These are phyloP conservation scores for Blastocystis sp. DNA, from an alignment of 352 stramenopile species.

Conservation along the genomic window DNA sequence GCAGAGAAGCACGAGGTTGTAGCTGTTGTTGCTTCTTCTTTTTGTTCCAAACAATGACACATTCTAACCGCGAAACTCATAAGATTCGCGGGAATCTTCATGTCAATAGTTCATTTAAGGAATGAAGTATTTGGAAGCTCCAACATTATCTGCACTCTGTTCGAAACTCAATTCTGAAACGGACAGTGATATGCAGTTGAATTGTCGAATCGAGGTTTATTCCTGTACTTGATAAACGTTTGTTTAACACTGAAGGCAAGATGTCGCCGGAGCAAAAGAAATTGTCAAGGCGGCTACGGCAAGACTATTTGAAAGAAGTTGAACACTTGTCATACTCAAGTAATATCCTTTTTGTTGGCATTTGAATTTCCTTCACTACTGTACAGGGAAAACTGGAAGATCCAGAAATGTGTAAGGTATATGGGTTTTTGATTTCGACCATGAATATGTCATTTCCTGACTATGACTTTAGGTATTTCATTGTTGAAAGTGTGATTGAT, in stretches of 20 bases:
- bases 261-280: conserved; percentile 39
- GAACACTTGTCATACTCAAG: neutral
- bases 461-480: conserved; percentile 79
- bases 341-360: conserved; percentile 28
- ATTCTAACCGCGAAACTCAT: neutral
- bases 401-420: conserved; percentile 75
- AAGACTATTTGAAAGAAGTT: conserved; percentile 42
- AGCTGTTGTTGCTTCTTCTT: neutral
- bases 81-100: conserved; percentile 27
- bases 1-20: neutral
- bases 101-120: neutral
- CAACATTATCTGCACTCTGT: neutral
- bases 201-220: conserved; percentile 52
- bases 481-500: neutral
- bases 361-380: neutral
- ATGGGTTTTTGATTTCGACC: conserved; percentile 82
- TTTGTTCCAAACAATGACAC: neutral
- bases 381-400: conserved; percentile 70
- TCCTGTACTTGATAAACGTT: neutral
- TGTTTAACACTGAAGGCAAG: neutral
- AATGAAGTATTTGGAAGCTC: conserved; percentile 53
- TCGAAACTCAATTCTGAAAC: conserved; percentile 46
- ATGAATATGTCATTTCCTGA: conserved; percentile 83
- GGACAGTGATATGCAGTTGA: conserved; percentile 42
- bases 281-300: conserved; percentile 15